Evolutionary conservation across 345 rosid genomes (phyloP).

Genomic region (Salix caprea): DNA sequence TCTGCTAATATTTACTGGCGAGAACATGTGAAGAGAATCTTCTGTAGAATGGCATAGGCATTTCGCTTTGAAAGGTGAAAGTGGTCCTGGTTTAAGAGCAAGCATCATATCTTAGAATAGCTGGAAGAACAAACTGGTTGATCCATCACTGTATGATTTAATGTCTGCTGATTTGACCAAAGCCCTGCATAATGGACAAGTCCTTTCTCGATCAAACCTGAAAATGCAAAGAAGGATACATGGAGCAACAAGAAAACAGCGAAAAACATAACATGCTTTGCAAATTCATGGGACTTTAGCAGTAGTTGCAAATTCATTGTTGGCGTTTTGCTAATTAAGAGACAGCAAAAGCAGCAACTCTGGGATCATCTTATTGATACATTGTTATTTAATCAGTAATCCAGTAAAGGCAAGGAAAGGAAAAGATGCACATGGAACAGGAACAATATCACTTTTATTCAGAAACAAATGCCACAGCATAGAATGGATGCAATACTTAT

Average conservation of each 20-base stretch:
- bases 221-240: not conserved
- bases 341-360: not conserved
- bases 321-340: not conserved
- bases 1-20: not conserved
- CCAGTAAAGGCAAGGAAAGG: not conserved
- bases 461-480: not conserved
- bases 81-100: not conserved
- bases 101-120: slow-evolving; percentile 26
- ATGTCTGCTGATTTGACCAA: slow-evolving; percentile 46
- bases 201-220: slow-evolving; percentile 72
- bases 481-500: not conserved
- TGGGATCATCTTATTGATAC: not conserved
- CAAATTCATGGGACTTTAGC: not conserved
- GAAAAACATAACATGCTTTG: not conserved
- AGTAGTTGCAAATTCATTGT: not conserved
- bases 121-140: slow-evolving; percentile 57
- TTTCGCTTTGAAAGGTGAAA: not conserved
- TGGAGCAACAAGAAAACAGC: not conserved
- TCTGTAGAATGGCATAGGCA: not conserved
- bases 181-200: slow-evolving; percentile 63
- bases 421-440: not conserved
- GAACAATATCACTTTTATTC: not conserved
- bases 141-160: slow-evolving; percentile 49
- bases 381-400: not conserved
- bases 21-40: not conserved